Conservation (phyloP, 179 eudicot species). For the Actinidia polygama region DNA sequence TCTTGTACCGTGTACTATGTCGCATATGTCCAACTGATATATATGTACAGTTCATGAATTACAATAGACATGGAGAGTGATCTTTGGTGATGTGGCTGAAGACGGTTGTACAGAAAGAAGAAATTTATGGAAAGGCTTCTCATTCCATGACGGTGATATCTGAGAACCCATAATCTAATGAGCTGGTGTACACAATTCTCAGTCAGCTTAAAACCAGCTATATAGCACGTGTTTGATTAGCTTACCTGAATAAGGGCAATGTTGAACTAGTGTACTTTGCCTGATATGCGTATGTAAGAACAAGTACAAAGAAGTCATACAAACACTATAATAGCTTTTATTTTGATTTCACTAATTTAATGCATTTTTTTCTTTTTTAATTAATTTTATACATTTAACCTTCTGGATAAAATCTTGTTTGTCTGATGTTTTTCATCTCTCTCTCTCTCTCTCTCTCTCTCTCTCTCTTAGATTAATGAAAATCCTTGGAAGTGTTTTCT, state of each 20-base stretch:
- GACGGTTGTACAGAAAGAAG: neutral
- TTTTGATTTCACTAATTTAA: neutral
- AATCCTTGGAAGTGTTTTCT: neutral
- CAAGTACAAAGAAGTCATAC: neutral
- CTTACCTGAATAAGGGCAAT: neutral
- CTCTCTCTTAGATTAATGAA: neutral
- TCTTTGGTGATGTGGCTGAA: neutral
- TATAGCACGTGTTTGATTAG: neutral
- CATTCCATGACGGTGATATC: neutral
- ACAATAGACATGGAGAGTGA: neutral
- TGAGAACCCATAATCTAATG: neutral
- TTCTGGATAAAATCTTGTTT: constrained; percentile 7
- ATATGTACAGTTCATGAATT: neutral
- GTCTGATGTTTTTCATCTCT: neutral
- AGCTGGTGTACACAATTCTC: neutral
- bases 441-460: neutral
- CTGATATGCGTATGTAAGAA: neutral
- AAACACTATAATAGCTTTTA: neutral
- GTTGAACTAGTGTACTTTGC: neutral
- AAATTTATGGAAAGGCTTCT: neutral
- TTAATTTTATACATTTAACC: neutral
- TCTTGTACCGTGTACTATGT: neutral
- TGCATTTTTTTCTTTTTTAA: neutral
- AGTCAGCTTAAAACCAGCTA: neutral
- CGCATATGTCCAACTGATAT: neutral